Evolutionary conservation across 2,329 filamentous ascomycete genomes (phyloP).

Genomic region (Aspergillus sp.): DNA sequence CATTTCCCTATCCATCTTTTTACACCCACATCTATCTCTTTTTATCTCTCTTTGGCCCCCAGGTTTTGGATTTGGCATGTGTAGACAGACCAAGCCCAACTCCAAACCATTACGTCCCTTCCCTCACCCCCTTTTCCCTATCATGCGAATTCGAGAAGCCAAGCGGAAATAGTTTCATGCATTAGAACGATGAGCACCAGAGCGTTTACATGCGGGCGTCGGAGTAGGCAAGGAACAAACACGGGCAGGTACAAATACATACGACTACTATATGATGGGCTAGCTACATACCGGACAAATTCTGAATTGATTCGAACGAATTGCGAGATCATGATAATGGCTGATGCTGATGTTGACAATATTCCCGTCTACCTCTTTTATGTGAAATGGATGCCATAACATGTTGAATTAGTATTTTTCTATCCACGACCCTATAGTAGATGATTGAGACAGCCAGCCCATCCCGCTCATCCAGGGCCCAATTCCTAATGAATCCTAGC

Average conservation of each 20-base stretch:
- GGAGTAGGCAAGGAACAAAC: constrained; percentile 6
- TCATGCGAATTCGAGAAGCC: neutral
- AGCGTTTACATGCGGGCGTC: constrained; percentile 14
- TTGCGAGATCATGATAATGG: neutral
- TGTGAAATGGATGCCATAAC: constrained; percentile 9
- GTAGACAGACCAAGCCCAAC: neutral
- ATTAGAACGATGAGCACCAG: constrained; percentile 1
- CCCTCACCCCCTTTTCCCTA: neutral
- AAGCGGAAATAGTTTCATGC: neutral
- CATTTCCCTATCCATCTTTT: neutral
- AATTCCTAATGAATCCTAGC: neutral
- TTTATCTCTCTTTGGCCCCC: neutral
- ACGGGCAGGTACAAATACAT: constrained; percentile 5
- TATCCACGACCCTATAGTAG: neutral
- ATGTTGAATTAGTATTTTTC: constrained; percentile 10
- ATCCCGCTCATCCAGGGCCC: neutral
- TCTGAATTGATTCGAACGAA: neutral
- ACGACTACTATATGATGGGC: constrained; percentile 1
- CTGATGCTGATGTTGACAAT: constrained; percentile 6
- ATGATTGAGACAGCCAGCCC: too few relatives aligned
- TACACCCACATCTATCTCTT: neutral
- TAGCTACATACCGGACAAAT: neutral
- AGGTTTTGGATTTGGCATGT: constrained; percentile 2
- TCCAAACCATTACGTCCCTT: neutral
- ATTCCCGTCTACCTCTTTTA: neutral